Percentiles rank a stretch among this genome's conserved stretches.
Conservation (phyloP, 1,284 basidiomycete genomes). For the Athelia psychrophila region DNA sequence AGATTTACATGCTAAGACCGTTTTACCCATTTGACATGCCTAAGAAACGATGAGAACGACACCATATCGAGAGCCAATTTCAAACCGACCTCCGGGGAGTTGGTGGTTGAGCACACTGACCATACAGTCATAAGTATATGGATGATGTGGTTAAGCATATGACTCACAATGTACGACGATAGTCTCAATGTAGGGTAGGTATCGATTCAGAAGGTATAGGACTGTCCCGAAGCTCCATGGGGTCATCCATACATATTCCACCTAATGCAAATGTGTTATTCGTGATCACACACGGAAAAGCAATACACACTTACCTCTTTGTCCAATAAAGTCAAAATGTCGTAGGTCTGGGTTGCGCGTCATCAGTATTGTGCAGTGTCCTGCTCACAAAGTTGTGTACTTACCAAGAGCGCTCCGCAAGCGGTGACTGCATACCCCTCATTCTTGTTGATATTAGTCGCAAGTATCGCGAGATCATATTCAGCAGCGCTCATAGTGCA, state of each 20-base stretch:
- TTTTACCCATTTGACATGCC: constrained; percentile 25
- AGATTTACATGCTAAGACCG: constrained; percentile 26
- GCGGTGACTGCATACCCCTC: too few relatives aligned
- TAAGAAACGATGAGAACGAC: constrained; percentile 7
- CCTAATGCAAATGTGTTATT: constrained; percentile 17
- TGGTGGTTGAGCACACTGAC: constrained; percentile 23
- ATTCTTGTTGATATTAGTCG: too few relatives aligned
- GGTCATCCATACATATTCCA: constrained; percentile 35
- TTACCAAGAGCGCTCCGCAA: too few relatives aligned
- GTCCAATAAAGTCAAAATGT: constrained; percentile 36
- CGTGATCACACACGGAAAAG: neutral
- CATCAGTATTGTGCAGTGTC: too few relatives aligned
- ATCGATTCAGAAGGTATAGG: constrained; percentile 38
- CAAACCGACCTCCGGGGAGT: constrained; percentile 26
- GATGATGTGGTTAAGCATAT: neutral
- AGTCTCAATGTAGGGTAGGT: constrained; percentile 39
- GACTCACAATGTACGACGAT: constrained; percentile 32
- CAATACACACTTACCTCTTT: constrained; percentile 27
- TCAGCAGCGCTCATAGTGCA: too few relatives aligned
- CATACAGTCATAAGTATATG: neutral
- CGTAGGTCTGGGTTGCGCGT: constrained; percentile 30
- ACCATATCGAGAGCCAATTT: neutral
- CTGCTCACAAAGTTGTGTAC: too few relatives aligned
- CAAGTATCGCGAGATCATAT: too few relatives aligned
- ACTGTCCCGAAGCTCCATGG: constrained; percentile 31